Evolutionary conservation across 306 rosid genomes (phyloP), one percentile per base, ranked within the genome.

Genomic region (Sophora flavescens): DNA sequence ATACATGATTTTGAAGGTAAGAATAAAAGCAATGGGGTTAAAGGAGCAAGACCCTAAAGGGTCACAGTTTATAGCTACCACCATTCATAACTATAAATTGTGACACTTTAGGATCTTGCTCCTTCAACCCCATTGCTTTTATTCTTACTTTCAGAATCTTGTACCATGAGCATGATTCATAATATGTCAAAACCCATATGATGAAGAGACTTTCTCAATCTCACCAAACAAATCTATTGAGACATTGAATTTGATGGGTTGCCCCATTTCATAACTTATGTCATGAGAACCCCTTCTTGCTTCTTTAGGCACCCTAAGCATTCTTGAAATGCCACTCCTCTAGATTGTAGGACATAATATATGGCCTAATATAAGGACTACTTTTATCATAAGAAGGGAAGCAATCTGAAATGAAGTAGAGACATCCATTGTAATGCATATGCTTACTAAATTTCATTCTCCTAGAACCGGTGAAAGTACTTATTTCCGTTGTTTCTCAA

Each of bases 141-240:
- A 70, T 22, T 22, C 77, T 54, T n/a, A 56, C 4, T 3, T 70
- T 70, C 3, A 77, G 28, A 36, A 63, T 11, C 35, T 28, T 77
- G 10, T 1, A 1, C 79, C 85, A 82, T 5, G 0, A 42, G 9
- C 2, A 0, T 6, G 17, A 22, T 9, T 63, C 33, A 2, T 36
- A 70, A 36, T 70, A 18, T 22, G 6, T 48, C 62, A 71, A 57
- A 58, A 44, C 2, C 81, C 81, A 81, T 1, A 70, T 0, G 0
- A 74, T 76, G 2, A 81, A 63, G 33, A 12, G 6, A 10, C 3
- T 56, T 54, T 13, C 17, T 63, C 4, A 70, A 32, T 13, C 54
- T 76, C 26, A 76, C 78, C 63, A 82, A 82, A 47, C 75, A 76
- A 6, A 82, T 76, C 0, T 75, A 76, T 0, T 26, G 0, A 16